These are phyloP conservation scores for Scenedesmus sp. DNA, from an alignment of 163 green algal species.

Conservation along the genomic window DNA sequence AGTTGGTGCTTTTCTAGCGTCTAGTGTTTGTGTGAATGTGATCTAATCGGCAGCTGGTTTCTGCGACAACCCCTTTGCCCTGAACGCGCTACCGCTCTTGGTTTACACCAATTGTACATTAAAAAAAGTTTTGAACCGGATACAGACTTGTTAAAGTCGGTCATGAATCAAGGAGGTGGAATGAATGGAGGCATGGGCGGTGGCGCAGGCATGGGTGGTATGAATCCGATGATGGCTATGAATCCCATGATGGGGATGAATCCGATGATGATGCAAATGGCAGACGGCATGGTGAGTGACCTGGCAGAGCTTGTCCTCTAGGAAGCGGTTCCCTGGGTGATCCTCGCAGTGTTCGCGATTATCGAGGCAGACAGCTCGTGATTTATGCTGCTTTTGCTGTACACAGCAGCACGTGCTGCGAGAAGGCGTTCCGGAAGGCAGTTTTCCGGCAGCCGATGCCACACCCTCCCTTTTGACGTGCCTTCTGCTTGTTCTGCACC, in stretches of 20 bases:
- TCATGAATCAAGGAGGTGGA: constrained; percentile 1
- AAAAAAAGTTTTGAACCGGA: too few species aligned
- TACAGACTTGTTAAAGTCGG: not conserved
- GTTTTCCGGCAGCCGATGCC: not conserved
- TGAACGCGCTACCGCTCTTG: not conserved
- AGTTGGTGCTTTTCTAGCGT: too few species aligned
- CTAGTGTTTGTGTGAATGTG: not conserved
- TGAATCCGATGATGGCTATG: constrained; percentile 13
- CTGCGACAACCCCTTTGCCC: not conserved
- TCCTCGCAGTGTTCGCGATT: not conserved
- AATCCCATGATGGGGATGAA: constrained; percentile 36
- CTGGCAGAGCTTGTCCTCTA: not conserved
- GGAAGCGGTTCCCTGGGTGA: not conserved
- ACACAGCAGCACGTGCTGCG: not conserved
- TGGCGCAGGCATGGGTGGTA: constrained; percentile 6
- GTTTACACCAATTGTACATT: not conserved
- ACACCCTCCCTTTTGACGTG: not conserved
- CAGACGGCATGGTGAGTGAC: constrained; percentile 34
- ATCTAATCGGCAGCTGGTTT: not conserved
- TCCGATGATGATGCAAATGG: constrained; percentile 52
- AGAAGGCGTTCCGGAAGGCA: not conserved
- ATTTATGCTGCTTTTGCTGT: not conserved
- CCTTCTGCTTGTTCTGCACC: not conserved
- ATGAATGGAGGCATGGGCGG: not conserved
- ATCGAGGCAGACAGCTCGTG: not conserved